phyloP scores from a whole-genome alignment of 176 grass and related monocot species.

The Eragrostis curvula region DNA sequence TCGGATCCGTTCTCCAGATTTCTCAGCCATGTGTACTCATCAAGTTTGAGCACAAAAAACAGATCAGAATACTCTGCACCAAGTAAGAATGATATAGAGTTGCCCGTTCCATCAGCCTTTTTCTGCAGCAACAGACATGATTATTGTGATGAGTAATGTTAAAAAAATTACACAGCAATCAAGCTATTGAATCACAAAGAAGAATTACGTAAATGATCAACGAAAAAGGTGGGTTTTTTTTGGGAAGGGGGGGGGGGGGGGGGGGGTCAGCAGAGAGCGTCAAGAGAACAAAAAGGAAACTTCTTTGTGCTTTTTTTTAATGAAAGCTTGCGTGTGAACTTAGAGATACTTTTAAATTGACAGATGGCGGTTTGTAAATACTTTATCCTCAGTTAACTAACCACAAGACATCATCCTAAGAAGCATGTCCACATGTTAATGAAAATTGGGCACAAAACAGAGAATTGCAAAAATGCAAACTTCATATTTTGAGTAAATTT shows the following conservation, averaged over 20 bases:
- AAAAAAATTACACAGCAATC: constrained; percentile 4
- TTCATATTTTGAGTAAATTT: not conserved
- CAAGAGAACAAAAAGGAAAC: not conserved
- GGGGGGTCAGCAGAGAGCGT: not conserved
- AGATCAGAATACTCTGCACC: constrained; percentile 67
- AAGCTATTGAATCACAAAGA: constrained; percentile 33
- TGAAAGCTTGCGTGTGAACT: not conserved
- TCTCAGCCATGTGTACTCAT: constrained; percentile 87
- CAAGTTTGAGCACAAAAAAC: constrained; percentile 87
- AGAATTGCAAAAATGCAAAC: not conserved
- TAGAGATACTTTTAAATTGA: constrained; percentile 6
- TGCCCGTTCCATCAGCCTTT: constrained; percentile 79
- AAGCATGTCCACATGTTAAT: not conserved
- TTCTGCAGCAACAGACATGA: constrained; percentile 56
- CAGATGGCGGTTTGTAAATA: not conserved
- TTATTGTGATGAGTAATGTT: constrained; percentile 29
- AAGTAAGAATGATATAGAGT: constrained; percentile 58
- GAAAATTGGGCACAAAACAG: not conserved
- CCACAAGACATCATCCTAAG: not conserved
- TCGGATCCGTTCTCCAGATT: constrained; percentile 74
- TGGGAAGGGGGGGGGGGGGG: no score
- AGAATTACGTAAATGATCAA: constrained; percentile 11
- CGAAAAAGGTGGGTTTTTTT: no score
- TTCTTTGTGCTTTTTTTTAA: not conserved
- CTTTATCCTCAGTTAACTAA: not conserved